Base-by-base conservation (phyloP, 257 asterid genomes). In the Penstemon newberryi region DNA sequence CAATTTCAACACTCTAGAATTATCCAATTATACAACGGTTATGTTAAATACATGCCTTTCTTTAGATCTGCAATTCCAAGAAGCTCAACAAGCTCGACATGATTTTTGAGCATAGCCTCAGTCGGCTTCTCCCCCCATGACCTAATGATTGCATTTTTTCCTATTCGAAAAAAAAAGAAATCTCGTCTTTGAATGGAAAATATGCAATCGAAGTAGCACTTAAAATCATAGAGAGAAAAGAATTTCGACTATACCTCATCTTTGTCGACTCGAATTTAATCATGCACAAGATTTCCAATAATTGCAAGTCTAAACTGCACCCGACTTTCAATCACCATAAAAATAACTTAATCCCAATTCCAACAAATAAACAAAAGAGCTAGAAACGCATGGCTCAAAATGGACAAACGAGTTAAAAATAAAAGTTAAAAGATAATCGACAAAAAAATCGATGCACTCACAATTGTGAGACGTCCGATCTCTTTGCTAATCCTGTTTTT, bases 201-300 rank as follows among this genome's bases (percentile, higher is more conserved):
- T 12, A 11, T 42, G 57, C 45, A 60, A 3, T 49, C 47, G 52
- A 5, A 19, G 39, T 11, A 56, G 54, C 11, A 49, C 3, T 5
- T 25, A 38, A 25, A 46, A 37, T 33, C 46, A 63, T 19, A 65
- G 54, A 63, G 18, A 15, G 44, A 63, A 59, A 70, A 49, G 15
- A 11, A 25, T 54, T 46, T 3, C 41, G 15, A 33, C 66, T 75
- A 38, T 56, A 89, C 98, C 96, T 93, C 99, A 78, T 90, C 81
- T 5, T 87, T 72, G 79, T 79, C 75, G 43, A 90, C 71, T 10
- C 97, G 99, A 40, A 93, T 97, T 46, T 97, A 83, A 76, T 93
- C 97, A 68, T 93, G 99, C 60, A 93, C 99, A 52, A 93, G 89
- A 65, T 90, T 93, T 68, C 99, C 99, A 79, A 93, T 89, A 50